phyloP scores from a whole-genome alignment of 768 basidiomycete genomes.

The Mycena kentingensis region DNA sequence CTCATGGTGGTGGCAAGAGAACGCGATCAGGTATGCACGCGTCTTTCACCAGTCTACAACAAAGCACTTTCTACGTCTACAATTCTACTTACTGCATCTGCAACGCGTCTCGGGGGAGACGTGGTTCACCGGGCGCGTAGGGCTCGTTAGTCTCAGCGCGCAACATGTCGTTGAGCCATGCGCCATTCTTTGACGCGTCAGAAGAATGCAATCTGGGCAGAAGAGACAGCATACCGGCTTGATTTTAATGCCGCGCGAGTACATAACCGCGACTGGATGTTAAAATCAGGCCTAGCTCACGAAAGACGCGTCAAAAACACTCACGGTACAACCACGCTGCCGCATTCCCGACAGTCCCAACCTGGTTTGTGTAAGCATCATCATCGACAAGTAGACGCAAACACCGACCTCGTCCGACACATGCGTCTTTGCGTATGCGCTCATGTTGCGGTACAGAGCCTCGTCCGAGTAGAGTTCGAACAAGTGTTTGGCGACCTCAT shows the following conservation, averaged over 20 bases:
- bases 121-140: conserved; percentile 69
- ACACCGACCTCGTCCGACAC: conserved; percentile 89
- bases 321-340: conserved; percentile 52
- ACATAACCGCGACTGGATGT: conserved; percentile 70
- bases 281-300: neutral
- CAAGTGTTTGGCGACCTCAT: conserved; percentile 72
- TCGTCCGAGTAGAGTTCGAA: conserved; percentile 79
- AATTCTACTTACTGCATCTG: conserved; percentile 49
- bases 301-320: neutral
- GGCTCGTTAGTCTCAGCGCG: conserved; percentile 74
- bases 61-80: conserved; percentile 5
- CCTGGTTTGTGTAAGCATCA: no score
- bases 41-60: neutral
- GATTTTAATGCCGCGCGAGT: conserved; percentile 72
- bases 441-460: conserved; percentile 61
- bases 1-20: conserved; percentile 27
- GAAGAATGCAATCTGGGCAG: neutral
- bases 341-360: conserved; percentile 79
- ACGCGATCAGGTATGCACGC: conserved; percentile 6
- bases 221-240: conserved; percentile 50
- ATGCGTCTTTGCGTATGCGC: conserved; percentile 69
- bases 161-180: conserved; percentile 83
- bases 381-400: no score
- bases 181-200: conserved; percentile 41
- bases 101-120: conserved; percentile 63